Evolutionary conservation across 2,329 filamentous ascomycete species (phyloP).

Genomic region (Botrytis squamosa): DNA sequence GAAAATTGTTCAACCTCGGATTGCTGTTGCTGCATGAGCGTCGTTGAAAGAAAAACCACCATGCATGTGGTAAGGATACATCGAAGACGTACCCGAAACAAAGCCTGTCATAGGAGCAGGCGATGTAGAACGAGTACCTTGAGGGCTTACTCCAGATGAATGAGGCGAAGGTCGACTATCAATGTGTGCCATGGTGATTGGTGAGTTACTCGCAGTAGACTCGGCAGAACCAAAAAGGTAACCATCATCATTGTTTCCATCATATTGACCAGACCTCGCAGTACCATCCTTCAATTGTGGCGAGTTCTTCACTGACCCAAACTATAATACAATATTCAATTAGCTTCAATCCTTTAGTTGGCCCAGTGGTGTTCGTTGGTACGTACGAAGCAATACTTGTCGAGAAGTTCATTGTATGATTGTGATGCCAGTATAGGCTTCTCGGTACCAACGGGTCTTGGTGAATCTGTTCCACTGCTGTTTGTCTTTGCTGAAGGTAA

Average conservation of each 20-base stretch:
- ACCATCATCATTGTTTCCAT: conserved; percentile 45
- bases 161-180: conserved; percentile 31
- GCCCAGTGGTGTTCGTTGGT: conserved; percentile 42
- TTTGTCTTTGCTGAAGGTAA: conserved; percentile 26
- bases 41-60: conserved; percentile 39
- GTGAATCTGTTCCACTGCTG: conserved; percentile 48
- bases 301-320: conserved; percentile 59
- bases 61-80: conserved; percentile 39
- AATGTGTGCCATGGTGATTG: conserved; percentile 33
- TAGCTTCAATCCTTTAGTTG: conserved; percentile 41
- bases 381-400: conserved; percentile 99
- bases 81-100: conserved; percentile 47
- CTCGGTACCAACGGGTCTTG: conserved; percentile 52
- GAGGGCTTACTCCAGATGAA: conserved; percentile 36
- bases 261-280: conserved; percentile 45
- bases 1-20: conserved; percentile 36
- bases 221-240: conserved; percentile 37
- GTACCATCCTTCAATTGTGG: conserved; percentile 52
- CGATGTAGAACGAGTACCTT: conserved; percentile 44
- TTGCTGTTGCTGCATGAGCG: conserved; percentile 41
- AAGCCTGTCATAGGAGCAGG: conserved; percentile 49
- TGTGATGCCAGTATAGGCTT: conserved; percentile 76
- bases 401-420: conserved; percentile 93
- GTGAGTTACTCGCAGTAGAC: conserved; percentile 41
- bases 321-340: conserved; percentile 48